Conservation (phyloP, 2,329 filamentous ascomycete species). For the Xylaria sp. region DNA sequence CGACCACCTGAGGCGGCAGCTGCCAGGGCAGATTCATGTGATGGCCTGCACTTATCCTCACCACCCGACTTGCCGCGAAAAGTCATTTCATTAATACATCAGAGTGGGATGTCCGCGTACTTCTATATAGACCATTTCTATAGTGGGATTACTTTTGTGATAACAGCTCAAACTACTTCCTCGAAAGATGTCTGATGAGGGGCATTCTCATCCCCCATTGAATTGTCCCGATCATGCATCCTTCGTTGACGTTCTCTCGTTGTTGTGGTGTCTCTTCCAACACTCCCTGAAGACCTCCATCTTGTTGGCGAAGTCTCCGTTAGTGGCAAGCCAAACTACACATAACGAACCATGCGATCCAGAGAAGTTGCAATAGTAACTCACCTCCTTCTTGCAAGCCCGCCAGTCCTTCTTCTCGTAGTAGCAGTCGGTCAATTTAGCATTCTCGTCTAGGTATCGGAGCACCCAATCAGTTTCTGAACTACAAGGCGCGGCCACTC, state of each 20-base stretch:
- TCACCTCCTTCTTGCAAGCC: conserved; percentile 82
- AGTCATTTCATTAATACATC: too few relatives aligned
- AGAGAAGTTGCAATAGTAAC: conserved; percentile 37
- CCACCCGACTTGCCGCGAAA: too few relatives aligned
- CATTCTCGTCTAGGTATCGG: conserved; percentile 80
- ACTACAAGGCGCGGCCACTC: conserved; percentile 3
- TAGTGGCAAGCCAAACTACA: conserved; percentile 2
- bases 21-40: too few relatives aligned
- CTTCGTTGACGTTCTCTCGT: conserved; percentile 77
- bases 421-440: conserved; percentile 91
- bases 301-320: conserved; percentile 49
- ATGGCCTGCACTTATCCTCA: too few relatives aligned
- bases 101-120: not conserved
- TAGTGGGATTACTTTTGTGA: conserved; percentile 13
- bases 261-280: conserved; percentile 89
- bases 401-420: conserved; percentile 97
- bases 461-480: conserved; percentile 4
- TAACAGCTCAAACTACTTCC: conserved; percentile 15
- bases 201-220: not conserved
- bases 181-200: not conserved
- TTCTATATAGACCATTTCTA: not conserved
- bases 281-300: conserved; percentile 89
- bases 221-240: conserved; percentile 51
- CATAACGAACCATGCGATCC: not conserved
- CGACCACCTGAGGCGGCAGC: too few relatives aligned